Evolutionary conservation across 257 asterid genomes (phyloP), one percentile per base, ranked within the genome.

Genomic region (Gentiana straminea): DNA sequence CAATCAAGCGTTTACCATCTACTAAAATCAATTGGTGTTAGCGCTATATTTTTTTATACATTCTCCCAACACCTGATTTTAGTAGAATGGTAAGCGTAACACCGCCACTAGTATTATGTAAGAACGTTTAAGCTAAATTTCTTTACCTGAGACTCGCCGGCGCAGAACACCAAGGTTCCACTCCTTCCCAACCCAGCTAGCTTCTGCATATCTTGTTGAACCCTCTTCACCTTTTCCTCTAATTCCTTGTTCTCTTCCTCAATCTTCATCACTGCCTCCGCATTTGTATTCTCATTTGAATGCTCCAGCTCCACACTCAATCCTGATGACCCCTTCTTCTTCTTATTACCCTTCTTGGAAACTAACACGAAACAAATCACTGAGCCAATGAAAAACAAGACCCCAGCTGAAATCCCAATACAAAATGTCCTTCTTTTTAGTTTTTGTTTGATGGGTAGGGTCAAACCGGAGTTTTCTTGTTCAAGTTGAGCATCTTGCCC

Each of bases 161-260:
- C 96, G 61, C 94, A 86, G 85, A 90, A 90, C 3, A 64, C 67
- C 47, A 90, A 71, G 55, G 61, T 86, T 71, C 98, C 96, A 68
- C 86, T 90, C 73, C 68, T 82, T 59, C 86, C 80, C 66, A 79
- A 68, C 66, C 70, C 67, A n/a, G 45, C 71, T 8, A 66, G 9
- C 9, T 41, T 47, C 33, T 65, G 67, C 61, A 76, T 71, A 9
- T 75, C 95, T 47, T 78, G 75, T 59, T 86, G 95, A 38, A 70
- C 78, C 54, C 78, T 68, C 59, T 69, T 77, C 63, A 90, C 86
- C 63, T 80, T 86, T 73, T 90, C 91, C 52, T 75, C 97, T 58
- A 90, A 55, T 58, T 82, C 94, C 0, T 74, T 57, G 53, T 77
- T 83, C 0, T 89, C 96, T 46, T 84, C 86, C 53, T 83, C 94